Base-by-base conservation (phyloP, 306 rosid genomes). In the Crataegus laevigata region DNA sequence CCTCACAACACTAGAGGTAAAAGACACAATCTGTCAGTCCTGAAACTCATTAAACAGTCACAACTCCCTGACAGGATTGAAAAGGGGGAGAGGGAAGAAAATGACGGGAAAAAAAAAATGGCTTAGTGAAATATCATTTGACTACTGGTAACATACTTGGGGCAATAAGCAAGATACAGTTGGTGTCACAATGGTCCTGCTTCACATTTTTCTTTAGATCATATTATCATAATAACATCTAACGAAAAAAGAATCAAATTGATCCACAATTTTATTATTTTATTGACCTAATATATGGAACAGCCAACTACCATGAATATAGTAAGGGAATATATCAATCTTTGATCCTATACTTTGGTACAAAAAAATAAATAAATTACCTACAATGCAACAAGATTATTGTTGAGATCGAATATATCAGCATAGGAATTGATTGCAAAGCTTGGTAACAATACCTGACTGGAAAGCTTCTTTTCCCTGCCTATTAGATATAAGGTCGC, bases 391-490 rank as follows among this genome's bases (percentile, higher is more conserved):
- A 57, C 17, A 34, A 58, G 15, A 38, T 34, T 24, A 58, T 58
- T 60, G 26, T 17, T n/a, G n/a, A 51, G 54, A 64, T 21, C 51
- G 12, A 2, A 34, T 24, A n/a, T 11, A 22, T 29, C 51, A 68
- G 60, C 8, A 68, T 12, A 57, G 14, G 3, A 26, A 32, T 30
- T 25, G n/a, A 43, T 63, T 51, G 12, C 29, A 68, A 68, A 13
- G n/a, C 25, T 18, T 36, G 58, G 25, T 66, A 76, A 72, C 57
- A 47, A 82, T 86, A 94, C 98, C 98, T 91, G 91, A 76, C 87
- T 86, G 67, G 97, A 88, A 84, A 87, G 86, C 78, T 87, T 89
- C 81, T 68, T 94, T 89, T 94, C 98, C 83, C 91, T 85, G 80
- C 79, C 62, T 78, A 94, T 69, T 71, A 91, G 74, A 86, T 85